Evolutionary conservation across 768 basidiomycete genomes (phyloP).

Genomic region (Lentinula raphanica): DNA sequence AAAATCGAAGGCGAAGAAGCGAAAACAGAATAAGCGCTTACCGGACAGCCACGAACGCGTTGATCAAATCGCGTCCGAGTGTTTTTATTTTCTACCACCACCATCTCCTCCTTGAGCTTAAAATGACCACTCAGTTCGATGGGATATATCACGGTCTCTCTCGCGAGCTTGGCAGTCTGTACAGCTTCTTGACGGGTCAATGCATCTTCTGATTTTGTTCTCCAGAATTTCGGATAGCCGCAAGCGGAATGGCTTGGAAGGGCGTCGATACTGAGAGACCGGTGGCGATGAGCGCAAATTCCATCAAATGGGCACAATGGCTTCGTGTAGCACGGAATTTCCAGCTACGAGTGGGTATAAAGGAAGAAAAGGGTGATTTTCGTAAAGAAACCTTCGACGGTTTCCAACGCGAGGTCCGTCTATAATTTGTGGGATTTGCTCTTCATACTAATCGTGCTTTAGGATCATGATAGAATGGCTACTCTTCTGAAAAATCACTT

Average conservation of each 20-base stretch:
- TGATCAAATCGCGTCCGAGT: slow-evolving; percentile 5
- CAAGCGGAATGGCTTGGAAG: slow-evolving; percentile 94
- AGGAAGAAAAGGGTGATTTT: slow-evolving; percentile 41
- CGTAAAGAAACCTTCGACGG: slow-evolving; percentile 87
- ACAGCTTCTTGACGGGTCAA: slow-evolving; percentile 2
- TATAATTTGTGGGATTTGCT: background rate
- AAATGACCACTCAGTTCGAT: slow-evolving; percentile 80
- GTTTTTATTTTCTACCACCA: slow-evolving; percentile 19
- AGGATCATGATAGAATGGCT: slow-evolving; percentile 91
- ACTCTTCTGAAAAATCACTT: slow-evolving; percentile 83
- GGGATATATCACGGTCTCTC: slow-evolving; percentile 72
- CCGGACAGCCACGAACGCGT: slow-evolving; percentile 23
- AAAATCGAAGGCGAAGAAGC: background rate
- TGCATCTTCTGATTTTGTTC: background rate
- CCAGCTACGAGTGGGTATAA: slow-evolving; percentile 80
- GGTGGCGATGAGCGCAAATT: slow-evolving; percentile 56
- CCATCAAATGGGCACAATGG: slow-evolving; percentile 91
- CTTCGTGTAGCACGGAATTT: slow-evolving; percentile 87
- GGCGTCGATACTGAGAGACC: slow-evolving; percentile 62
- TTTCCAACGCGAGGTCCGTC: slow-evolving; percentile 79
- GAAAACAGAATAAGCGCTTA: background rate
- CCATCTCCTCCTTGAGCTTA: slow-evolving; percentile 9
- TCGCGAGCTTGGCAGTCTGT: slow-evolving; percentile 79
- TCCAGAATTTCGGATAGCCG: slow-evolving; percentile 83
- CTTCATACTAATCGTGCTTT: background rate